A percentile compares a stretch with the other conserved stretches of the same genome.
phyloP scores from a whole-genome alignment of 768 basidiomycete species.

The Lactifluus echinatus region DNA sequence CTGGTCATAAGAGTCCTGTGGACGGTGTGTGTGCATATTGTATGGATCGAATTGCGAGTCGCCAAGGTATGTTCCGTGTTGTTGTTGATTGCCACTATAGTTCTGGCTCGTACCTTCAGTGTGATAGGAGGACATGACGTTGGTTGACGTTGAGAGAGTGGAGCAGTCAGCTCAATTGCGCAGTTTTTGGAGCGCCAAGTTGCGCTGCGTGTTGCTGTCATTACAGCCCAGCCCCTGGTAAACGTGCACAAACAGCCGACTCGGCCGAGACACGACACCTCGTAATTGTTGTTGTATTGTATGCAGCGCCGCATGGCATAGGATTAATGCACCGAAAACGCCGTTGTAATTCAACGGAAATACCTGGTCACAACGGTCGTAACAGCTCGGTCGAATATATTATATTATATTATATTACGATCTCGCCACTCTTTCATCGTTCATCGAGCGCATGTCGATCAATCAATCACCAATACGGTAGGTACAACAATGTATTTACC shows the following conservation, averaged over 20 bases:
- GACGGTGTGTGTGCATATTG: constrained; percentile 28
- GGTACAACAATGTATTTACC: too few species aligned
- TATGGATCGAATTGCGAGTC: constrained; percentile 40
- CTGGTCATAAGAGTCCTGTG: constrained; percentile 48
- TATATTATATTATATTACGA: too few species aligned
- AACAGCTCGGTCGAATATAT: too few species aligned
- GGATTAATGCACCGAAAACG: too few species aligned
- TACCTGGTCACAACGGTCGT: too few species aligned
- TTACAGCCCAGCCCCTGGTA: constrained; percentile 11
- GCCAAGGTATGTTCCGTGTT: neutral
- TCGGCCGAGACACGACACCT: neutral
- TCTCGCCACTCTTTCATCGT: too few species aligned
- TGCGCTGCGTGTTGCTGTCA: neutral
- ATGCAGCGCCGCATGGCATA: too few species aligned
- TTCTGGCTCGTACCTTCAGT: neutral
- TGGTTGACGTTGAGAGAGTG: neutral
- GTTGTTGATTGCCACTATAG: neutral
- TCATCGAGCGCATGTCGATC: too few species aligned
- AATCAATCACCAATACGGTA: too few species aligned
- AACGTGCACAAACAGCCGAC: constrained; percentile 7
- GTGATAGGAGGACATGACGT: neutral
- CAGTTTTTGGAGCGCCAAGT: neutral
- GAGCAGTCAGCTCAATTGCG: neutral
- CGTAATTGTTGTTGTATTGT: neutral
- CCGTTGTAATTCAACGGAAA: too few species aligned